A percentile compares a stretch with the other conserved stretches of the same genome.
Conservation (phyloP, 2,329 filamentous ascomycete genomes). For the Fusarium sublunatum region DNA sequence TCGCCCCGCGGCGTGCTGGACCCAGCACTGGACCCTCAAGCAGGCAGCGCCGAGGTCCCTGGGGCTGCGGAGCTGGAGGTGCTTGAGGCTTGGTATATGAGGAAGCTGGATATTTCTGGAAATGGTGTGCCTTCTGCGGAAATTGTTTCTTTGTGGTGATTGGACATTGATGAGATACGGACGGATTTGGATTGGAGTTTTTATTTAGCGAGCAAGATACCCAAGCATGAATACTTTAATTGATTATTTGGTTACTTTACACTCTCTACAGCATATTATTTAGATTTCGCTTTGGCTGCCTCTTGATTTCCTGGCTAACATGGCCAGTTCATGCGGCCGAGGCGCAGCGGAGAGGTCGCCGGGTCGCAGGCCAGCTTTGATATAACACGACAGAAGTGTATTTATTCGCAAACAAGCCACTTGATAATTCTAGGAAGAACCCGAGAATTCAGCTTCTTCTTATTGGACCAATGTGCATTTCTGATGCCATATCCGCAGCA, state of each 20-base stretch:
- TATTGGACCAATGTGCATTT: no score
- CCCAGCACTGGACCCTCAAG: constrained; percentile 33
- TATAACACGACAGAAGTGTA: neutral
- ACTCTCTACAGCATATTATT: no score
- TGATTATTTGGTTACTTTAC: neutral
- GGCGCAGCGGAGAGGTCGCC: constrained; percentile 9
- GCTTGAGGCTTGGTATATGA: constrained; percentile 41
- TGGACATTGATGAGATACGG: neutral
- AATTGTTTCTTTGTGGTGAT: constrained; percentile 41
- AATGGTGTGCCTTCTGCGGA: constrained; percentile 31
- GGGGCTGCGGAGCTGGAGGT: constrained; percentile 36
- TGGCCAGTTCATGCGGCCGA: neutral
- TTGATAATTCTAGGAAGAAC: no score
- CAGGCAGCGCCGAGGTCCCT: constrained; percentile 12
- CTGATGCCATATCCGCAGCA: no score
- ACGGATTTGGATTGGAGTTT: constrained; percentile 7
- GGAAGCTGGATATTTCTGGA: constrained; percentile 18
- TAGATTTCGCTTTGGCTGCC: constrained; percentile 12
- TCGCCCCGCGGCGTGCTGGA: constrained; percentile 33
- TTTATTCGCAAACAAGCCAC: no score
- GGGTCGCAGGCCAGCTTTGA: neutral
- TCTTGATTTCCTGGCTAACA: neutral
- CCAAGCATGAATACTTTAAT: constrained; percentile 20
- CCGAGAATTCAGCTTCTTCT: no score
- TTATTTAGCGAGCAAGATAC: constrained; percentile 31